A percentile compares a stretch with the other conserved stretches of the same genome.
Evolutionary conservation across 2,329 filamentous ascomycete species (phyloP).

Genomic region (Trichoderma citrinoviride): DNA sequence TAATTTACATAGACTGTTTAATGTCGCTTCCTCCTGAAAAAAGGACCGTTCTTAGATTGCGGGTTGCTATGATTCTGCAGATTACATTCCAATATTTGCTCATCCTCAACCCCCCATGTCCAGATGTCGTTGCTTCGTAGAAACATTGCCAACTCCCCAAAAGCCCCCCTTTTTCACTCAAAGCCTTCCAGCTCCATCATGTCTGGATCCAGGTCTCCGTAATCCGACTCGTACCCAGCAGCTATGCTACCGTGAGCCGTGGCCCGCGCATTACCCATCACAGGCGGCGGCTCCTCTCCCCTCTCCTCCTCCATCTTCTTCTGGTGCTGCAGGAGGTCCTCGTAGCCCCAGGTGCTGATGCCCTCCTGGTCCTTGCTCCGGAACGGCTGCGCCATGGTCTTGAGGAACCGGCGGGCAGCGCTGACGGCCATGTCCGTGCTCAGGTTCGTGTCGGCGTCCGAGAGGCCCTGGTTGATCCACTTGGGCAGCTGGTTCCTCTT

Average conservation of each 20-base stretch:
- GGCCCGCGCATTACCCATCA: slow-evolving; percentile 28
- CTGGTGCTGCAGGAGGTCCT: slow-evolving; percentile 75
- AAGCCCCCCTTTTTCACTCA: slow-evolving; percentile 5
- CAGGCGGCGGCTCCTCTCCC: slow-evolving; percentile 51
- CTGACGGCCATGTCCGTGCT: slow-evolving; percentile 95
- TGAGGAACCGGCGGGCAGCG: slow-evolving; percentile 82
- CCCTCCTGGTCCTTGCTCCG: slow-evolving; percentile 80
- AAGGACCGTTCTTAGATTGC: background rate
- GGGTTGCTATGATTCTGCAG: too few relatives aligned
- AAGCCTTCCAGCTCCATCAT: slow-evolving; percentile 53
- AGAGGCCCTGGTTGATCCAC: slow-evolving; percentile 89
- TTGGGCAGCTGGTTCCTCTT: slow-evolving; percentile 89
- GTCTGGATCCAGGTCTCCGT: slow-evolving; percentile 51
- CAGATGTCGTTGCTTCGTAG: too few relatives aligned
- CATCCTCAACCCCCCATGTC: background rate
- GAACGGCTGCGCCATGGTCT: slow-evolving; percentile 90
- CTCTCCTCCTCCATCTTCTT: slow-evolving; percentile 68
- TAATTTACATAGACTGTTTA: background rate
- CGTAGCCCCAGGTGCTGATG: slow-evolving; percentile 85
- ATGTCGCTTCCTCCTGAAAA: background rate
- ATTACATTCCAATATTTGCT: too few relatives aligned
- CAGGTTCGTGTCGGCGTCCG: slow-evolving; percentile 82
- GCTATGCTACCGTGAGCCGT: background rate
- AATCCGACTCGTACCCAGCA: slow-evolving; percentile 52
- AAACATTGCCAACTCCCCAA: slow-evolving; percentile 21